Base-by-base conservation (phyloP, 2,329 filamentous ascomycete genomes). In the Metarhizium robertsii region DNA sequence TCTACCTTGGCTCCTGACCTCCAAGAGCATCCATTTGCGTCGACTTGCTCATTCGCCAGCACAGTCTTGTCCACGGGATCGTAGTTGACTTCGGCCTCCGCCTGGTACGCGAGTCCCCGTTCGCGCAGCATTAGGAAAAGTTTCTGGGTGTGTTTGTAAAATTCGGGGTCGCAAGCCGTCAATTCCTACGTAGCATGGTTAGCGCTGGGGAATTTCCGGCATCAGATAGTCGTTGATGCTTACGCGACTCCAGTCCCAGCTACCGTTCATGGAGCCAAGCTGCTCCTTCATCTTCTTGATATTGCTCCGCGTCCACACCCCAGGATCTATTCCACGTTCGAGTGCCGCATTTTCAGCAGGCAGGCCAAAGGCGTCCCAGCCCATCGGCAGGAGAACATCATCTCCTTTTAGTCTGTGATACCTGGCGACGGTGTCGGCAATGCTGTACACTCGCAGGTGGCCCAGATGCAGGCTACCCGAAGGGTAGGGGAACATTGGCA, bases 401-500 rank as follows among this genome's bases (percentile, higher is more conserved):
- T 84, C 78, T 16, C 90, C 90, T 61, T 85, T 83, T 73, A 95
- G 84, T 30, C 79, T 80, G 63, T 85, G 83, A 66, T 86, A 95
- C 54, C 91, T 81, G 14, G 90, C 84, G 53, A 95, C 73, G 10
- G 92, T 87, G 73, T 96, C 91, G 58, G 90, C 90, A 60, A 96
- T 94, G 42, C 90, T 90, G 74, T 95, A 96, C 52, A 95, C 90
- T 50, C 91, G 85, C 43, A 95, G 75, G 69, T 96, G 91, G 14
- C 91, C 91, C 58, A 95, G 83, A 68, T 96, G 91, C 32, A 96
- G 79, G 34, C 84, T 85, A 34, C 91, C 91, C 0, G 91, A 95
- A 1, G 91, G 91, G 68, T 96, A 96, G 0, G 91, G 91, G 66
- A 95, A 95, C 91, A 96, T 96, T 61, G 91, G 86, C 54, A 95